These are phyloP conservation scores for Epichloe gansuensis DNA, from an alignment of 2,329 filamentous ascomycete species.

Conservation along the genomic window DNA sequence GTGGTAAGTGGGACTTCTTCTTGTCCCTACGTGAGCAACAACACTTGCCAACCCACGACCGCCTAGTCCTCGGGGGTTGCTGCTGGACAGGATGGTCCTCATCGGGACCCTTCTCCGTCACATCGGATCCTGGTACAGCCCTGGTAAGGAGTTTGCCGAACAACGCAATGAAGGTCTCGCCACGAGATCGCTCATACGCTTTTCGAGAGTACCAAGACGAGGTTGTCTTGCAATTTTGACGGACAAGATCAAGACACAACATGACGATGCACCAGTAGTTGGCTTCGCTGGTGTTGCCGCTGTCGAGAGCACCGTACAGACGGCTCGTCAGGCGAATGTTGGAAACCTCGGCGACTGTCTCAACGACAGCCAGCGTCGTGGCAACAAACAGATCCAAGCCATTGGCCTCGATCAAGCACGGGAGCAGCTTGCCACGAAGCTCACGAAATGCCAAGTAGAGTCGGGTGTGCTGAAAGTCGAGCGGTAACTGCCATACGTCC, in stretches of 20 bases:
- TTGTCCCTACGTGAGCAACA: conserved; percentile 12
- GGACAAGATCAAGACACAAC: conserved; percentile 19
- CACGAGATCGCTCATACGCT: conserved; percentile 70
- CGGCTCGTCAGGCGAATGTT: conserved; percentile 26
- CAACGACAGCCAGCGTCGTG: conserved; percentile 47
- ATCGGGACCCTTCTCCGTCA: conserved; percentile 22
- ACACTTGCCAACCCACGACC: conserved; percentile 11
- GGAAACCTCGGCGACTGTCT: conserved; percentile 25
- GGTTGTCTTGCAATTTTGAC: conserved; percentile 24
- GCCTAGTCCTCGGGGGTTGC: conserved; percentile 1
- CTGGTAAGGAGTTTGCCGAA: conserved; percentile 27
- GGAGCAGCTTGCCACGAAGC: conserved; percentile 59
- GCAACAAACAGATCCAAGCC: conserved; percentile 65
- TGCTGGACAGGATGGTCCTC: conserved; percentile 6
- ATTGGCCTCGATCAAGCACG: conserved; percentile 61
- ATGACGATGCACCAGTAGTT: conserved; percentile 26
- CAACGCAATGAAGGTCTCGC: conserved; percentile 42
- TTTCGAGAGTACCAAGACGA: conserved; percentile 71
- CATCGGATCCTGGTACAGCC: conserved; percentile 26
- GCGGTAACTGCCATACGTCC: conserved; percentile 71
- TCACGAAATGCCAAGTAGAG: conserved; percentile 65
- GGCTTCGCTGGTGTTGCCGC: conserved; percentile 17
- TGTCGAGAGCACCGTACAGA: conserved; percentile 23
- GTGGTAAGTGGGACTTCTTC: conserved; percentile 14
- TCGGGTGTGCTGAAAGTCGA: conserved; percentile 68